A percentile compares a stretch with the other conserved stretches of the same genome.
These are phyloP conservation scores for Volvariella surrecta DNA, from an alignment of 1,284 basidiomycete genomes.

Conservation along the genomic window DNA sequence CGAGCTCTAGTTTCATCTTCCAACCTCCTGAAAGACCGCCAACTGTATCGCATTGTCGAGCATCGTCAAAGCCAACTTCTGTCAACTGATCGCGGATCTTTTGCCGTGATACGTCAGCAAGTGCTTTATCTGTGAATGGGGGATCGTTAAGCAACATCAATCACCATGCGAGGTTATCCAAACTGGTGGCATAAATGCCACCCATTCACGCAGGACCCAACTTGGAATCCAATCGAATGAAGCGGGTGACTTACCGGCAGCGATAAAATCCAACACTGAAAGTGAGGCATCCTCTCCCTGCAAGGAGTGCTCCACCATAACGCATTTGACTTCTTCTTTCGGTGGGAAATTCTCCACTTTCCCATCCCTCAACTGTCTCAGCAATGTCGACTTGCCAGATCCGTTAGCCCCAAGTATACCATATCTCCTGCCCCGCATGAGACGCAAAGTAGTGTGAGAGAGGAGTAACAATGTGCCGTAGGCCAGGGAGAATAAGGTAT, in stretches of 20 bases:
- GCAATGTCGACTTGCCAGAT: slow-evolving; percentile 92
- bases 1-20: slow-evolving; percentile 98
- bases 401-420: slow-evolving; percentile 96
- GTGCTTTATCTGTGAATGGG: slow-evolving; percentile 56
- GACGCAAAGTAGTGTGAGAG: slow-evolving; percentile 89
- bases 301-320: slow-evolving; percentile 95
- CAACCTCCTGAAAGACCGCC: slow-evolving; percentile 94
- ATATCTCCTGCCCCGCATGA: slow-evolving; percentile 88
- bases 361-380: slow-evolving; percentile 92
- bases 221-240: neutral
- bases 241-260: slow-evolving; percentile 48
- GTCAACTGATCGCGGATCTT: slow-evolving; percentile 74
- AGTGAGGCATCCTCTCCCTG: slow-evolving; percentile 86
- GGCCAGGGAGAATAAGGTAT: slow-evolving; percentile 93
- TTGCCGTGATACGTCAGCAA: slow-evolving; percentile 48
- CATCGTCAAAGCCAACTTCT: slow-evolving; percentile 90
- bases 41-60: slow-evolving; percentile 79
- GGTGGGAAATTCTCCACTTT: slow-evolving; percentile 97
- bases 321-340: slow-evolving; percentile 75
- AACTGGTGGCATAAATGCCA: slow-evolving; percentile 7
- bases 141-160: neutral
- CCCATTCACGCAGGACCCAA: neutral
- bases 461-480: slow-evolving; percentile 94
- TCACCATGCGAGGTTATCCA: too few relatives aligned
- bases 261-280: slow-evolving; percentile 85